phyloP scores from a whole-genome alignment of 2,329 filamentous ascomycete genomes.

The Phyllosticta citribraziliensis region DNA sequence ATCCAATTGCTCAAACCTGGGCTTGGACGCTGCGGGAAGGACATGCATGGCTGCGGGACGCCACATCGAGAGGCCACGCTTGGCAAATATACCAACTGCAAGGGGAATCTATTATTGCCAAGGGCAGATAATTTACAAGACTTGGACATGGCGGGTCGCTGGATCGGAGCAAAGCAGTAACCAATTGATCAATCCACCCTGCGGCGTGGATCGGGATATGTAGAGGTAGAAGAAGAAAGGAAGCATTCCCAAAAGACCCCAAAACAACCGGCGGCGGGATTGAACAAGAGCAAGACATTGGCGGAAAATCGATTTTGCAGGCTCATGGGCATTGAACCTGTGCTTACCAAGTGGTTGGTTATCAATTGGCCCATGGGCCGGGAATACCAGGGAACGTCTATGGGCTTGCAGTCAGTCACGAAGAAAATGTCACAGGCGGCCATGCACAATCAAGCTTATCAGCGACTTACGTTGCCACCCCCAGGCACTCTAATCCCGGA shows the following conservation, averaged over 20 bases:
- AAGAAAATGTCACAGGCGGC: not conserved
- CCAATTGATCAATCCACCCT: not conserved
- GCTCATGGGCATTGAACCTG: not conserved
- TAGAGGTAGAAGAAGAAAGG: not conserved
- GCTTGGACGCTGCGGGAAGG: not conserved
- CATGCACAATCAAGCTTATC: not conserved
- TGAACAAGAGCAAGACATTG: not conserved
- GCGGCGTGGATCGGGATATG: not conserved
- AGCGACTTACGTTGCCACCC: not conserved
- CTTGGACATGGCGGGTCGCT: not conserved
- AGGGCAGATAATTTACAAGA: not conserved
- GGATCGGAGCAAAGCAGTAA: not conserved
- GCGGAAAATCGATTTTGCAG: not conserved
- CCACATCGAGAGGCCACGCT: not conserved
- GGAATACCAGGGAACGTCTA: not conserved
- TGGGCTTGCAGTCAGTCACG: not conserved
- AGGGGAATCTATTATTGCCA: not conserved
- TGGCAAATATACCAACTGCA: not conserved
- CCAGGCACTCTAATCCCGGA: slow-evolving; percentile 56
- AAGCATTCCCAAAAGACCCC: not conserved
- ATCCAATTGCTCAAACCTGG: not conserved
- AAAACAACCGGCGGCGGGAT: not conserved
- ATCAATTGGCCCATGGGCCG: not conserved
- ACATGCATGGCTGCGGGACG: not conserved
- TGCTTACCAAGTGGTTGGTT: not conserved